Conservation (phyloP, 106 monocot species). For the Agapanthus africanus region DNA sequence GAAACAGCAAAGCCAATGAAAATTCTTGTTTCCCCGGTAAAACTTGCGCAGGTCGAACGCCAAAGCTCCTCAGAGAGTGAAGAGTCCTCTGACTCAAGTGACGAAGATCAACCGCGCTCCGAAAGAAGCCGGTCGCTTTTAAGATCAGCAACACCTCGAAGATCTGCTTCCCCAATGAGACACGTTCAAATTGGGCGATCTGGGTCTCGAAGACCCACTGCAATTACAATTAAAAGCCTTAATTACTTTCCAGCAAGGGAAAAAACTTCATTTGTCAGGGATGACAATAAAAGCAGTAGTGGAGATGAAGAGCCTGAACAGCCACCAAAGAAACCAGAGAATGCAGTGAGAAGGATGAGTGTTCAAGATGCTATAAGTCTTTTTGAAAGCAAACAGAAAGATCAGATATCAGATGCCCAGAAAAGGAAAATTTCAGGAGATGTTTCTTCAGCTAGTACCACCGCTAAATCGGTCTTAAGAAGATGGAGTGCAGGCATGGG, state of each 20-base stretch:
- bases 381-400: slow-evolving; percentile 86
- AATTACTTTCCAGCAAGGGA: slow-evolving; percentile 68
- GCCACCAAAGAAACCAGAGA: slow-evolving; percentile 60
- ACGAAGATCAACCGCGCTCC: slow-evolving; percentile 29
- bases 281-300: slow-evolving; percentile 33
- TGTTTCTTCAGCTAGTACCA: slow-evolving; percentile 21
- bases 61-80: slow-evolving; percentile 65
- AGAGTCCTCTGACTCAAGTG: slow-evolving; percentile 49
- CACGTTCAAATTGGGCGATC: slow-evolving; percentile 86
- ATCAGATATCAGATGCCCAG: slow-evolving; percentile 43
- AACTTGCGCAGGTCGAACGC: slow-evolving; percentile 87
- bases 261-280: slow-evolving; percentile 34
- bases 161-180: slow-evolving; percentile 95
- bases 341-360: slow-evolving; percentile 71
- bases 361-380: slow-evolving; percentile 97
- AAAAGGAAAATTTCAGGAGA: slow-evolving; percentile 32
- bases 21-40: slow-evolving; percentile 46
- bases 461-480: slow-evolving; percentile 81
- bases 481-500: slow-evolving; percentile 95
- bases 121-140: slow-evolving; percentile 77
- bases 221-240: slow-evolving; percentile 82
- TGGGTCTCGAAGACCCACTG: slow-evolving; percentile 72
- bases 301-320: slow-evolving; percentile 37
- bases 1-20: slow-evolving; percentile 12
- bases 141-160: slow-evolving; percentile 83